Percentiles rank a stretch among this genome's conserved stretches.
Conservation (phyloP, 495 filamentous ascomycete species). For the Trypethelium eluteriae region DNA sequence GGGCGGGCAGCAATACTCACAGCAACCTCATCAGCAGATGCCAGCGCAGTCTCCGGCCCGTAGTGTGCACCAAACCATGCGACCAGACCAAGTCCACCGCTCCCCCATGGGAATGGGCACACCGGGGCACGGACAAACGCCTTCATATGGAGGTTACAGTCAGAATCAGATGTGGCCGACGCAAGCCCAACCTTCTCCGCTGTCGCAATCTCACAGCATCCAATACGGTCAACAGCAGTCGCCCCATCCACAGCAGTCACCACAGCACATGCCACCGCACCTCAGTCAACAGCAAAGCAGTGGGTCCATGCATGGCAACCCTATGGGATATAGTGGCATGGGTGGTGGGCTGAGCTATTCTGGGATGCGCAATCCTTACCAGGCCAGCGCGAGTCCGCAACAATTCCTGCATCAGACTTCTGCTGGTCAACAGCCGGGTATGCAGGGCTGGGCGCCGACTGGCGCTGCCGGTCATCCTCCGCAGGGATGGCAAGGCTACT, state of each 20-base stretch:
- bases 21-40: constrained; percentile 45
- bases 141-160: constrained; percentile 43
- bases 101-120: constrained; percentile 35
- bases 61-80: constrained; percentile 42
- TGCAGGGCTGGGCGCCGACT: constrained; percentile 26
- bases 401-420: constrained; percentile 20
- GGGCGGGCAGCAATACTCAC: constrained; percentile 43
- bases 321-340: constrained; percentile 31
- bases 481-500: constrained; percentile 24
- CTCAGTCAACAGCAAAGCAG: constrained; percentile 51
- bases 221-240: constrained; percentile 40
- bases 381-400: constrained; percentile 25
- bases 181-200: constrained; percentile 50
- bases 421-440: constrained; percentile 24
- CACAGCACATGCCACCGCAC: constrained; percentile 45
- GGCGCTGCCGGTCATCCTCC: constrained; percentile 13
- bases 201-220: constrained; percentile 39
- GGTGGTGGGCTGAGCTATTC: constrained; percentile 20
- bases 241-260: constrained; percentile 38
- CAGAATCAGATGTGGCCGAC: constrained; percentile 46
- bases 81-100: constrained; percentile 43
- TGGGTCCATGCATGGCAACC: constrained; percentile 31
- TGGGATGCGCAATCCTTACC: constrained; percentile 18
- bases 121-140: constrained; percentile 31
- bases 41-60: constrained; percentile 47